A percentile compares a stretch with the other conserved stretches of the same genome.
phyloP scores from a whole-genome alignment of 192 early-diverging fungal species.

The Allomyces arbusculus region DNA sequence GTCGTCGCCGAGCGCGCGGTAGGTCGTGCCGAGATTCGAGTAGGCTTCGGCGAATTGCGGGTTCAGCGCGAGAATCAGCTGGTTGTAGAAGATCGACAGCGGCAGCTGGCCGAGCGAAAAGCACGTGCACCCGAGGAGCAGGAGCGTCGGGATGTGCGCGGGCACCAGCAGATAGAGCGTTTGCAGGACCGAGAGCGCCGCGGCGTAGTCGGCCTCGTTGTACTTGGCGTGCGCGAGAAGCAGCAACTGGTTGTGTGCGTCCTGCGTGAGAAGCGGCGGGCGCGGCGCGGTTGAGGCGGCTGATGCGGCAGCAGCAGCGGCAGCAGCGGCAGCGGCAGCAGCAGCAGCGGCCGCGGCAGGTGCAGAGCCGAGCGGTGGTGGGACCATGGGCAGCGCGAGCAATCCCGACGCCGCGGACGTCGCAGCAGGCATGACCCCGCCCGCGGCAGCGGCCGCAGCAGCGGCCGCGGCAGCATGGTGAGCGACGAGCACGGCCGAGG shows the following conservation, averaged over 20 bases:
- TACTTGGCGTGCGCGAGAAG: constrained; percentile 20
- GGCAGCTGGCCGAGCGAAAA: constrained; percentile 53
- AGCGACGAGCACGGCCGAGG: background rate
- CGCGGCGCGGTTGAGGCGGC: constrained; percentile 15
- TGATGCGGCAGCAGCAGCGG: constrained; percentile 22
- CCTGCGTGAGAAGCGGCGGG: background rate
- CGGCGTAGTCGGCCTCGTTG: constrained; percentile 13
- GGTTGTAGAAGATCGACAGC: constrained; percentile 60
- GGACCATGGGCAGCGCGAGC: constrained; percentile 11
- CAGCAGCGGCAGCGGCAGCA: constrained; percentile 31
- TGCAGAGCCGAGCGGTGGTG: constrained; percentile 23
- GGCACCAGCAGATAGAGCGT: constrained; percentile 8
- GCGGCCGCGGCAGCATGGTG: constrained; percentile 2
- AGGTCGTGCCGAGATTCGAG: constrained; percentile 76
- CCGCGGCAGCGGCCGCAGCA: constrained; percentile 14
- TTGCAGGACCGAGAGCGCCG: constrained; percentile 15
- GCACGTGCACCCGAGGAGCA: constrained; percentile 71
- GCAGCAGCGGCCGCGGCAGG: constrained; percentile 25
- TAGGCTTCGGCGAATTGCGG: constrained; percentile 75
- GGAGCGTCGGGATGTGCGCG: constrained; percentile 57
- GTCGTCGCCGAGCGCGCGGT: constrained; percentile 51
- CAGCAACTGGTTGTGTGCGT: background rate
- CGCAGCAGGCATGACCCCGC: constrained; percentile 17
- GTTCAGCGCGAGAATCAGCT: constrained; percentile 58
- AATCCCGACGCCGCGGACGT: constrained; percentile 8